Percentiles rank a stretch among this genome's conserved stretches.
Conservation (phyloP, 2,329 filamentous ascomycete species). For the Pestalotiopsis sp. region DNA sequence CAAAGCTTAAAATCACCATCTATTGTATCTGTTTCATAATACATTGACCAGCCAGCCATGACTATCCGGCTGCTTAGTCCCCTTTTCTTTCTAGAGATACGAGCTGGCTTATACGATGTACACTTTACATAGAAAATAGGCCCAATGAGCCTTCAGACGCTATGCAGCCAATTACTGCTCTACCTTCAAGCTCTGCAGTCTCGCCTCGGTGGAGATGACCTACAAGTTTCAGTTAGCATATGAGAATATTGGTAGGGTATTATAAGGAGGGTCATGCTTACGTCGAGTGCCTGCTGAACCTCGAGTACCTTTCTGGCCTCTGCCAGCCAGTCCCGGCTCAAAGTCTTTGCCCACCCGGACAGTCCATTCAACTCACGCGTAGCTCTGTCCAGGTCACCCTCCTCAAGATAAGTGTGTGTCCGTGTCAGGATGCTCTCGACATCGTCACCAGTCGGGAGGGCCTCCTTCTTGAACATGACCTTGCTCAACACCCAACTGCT, state of each 20-base stretch:
- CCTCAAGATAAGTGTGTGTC: conserved; percentile 87
- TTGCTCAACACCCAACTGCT: conserved; percentile 90
- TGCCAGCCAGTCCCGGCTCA: conserved; percentile 90
- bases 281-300: conserved; percentile 94
- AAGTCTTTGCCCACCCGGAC: conserved; percentile 90
- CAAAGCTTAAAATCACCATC: not conserved
- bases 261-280: conserved; percentile 47
- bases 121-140: conserved; percentile 10
- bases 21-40: conserved; percentile 14
- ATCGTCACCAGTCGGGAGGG: conserved; percentile 79
- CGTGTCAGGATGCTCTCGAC: conserved; percentile 92
- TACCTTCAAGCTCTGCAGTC: conserved; percentile 83
- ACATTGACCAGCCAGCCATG: conserved; percentile 8
- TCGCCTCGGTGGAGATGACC: conserved; percentile 89
- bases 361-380: conserved; percentile 94
- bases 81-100: conserved; percentile 11
- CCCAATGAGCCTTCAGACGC: not conserved
- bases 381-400: conserved; percentile 88
- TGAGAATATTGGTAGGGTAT: not conserved
- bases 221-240: conserved; percentile 39
- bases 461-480: conserved; percentile 94
- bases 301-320: conserved; percentile 93
- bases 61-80: not conserved
- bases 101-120: conserved; percentile 10
- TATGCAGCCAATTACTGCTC: conserved; percentile 53